Conservation (phyloP, 805 yeast species). For the Aciculoconidium aculeatum region DNA sequence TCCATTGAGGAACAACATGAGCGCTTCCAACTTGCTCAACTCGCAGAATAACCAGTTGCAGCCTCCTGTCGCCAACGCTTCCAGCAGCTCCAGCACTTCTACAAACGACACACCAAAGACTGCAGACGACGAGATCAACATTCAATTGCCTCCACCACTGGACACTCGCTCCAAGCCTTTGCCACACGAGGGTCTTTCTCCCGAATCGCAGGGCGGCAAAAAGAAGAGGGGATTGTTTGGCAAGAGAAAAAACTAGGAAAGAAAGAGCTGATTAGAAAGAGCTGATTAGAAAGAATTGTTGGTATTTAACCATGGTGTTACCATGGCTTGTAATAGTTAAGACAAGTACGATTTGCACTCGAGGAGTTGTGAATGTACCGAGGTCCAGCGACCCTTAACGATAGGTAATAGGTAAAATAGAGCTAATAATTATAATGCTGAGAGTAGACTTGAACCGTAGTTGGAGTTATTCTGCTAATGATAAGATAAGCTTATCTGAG, state of each 20-base stretch:
- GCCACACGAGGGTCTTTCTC: conserved; percentile 5
- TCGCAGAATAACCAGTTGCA: conserved; percentile 3
- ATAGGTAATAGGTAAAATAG: no score
- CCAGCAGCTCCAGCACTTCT: conserved; percentile 9
- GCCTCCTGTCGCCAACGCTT: conserved; percentile 2
- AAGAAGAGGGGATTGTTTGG: conserved; percentile 10
- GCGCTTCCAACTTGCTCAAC: conserved; percentile 1
- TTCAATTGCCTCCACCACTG: conserved; percentile 1
- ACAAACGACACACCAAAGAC: conserved; percentile 10
- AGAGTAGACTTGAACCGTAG: no score
- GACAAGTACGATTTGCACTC: no score
- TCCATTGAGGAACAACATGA: conserved; percentile 1
- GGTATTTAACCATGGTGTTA: conserved; percentile 3
- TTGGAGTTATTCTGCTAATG: no score
- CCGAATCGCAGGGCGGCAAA: conserved; percentile 4
- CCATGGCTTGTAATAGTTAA: no score
- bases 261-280: no score
- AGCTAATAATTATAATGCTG: no score
- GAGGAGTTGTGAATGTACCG: no score
- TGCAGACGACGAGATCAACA: conserved; percentile 3
- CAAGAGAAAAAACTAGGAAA: conserved; percentile 7
- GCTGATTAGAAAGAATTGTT: no score
- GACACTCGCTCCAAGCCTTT: conserved; percentile 5
- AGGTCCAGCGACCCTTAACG: no score
- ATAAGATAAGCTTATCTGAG: no score